These are phyloP conservation scores for Geranomyces michiganensis DNA, from an alignment of 192 early-diverging fungal species.

Conservation along the genomic window DNA sequence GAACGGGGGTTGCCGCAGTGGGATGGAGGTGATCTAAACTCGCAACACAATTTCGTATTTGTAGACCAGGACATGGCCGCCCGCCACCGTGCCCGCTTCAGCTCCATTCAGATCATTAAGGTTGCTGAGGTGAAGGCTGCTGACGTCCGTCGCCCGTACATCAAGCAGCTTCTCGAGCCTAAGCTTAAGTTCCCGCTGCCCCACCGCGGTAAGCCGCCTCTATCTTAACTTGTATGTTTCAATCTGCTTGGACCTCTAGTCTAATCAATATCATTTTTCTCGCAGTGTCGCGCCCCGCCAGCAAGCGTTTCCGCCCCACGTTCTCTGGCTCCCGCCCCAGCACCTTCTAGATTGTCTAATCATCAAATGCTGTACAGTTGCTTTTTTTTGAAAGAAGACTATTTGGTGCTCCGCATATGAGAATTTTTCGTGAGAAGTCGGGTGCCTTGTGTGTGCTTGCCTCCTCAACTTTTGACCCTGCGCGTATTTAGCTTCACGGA, in stretches of 20 bases:
- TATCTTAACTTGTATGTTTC: not conserved
- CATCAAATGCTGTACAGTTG: no score
- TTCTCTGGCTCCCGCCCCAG: slow-evolving; percentile 92
- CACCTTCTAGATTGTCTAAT: slow-evolving; percentile 69
- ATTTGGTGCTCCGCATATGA: no score
- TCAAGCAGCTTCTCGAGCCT: slow-evolving; percentile 90
- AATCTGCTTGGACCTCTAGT: not conserved
- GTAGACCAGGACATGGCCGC: slow-evolving; percentile 98
- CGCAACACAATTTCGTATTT: not conserved
- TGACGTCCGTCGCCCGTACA: slow-evolving; percentile 96
- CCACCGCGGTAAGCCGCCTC: slow-evolving; percentile 72
- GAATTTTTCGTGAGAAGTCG: no score
- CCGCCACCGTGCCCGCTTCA: slow-evolving; percentile 96
- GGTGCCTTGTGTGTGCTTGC: no score
- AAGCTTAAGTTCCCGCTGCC: slow-evolving; percentile 97
- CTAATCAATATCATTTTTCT: not conserved
- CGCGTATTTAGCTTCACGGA: no score
- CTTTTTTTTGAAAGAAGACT: no score
- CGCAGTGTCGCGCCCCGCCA: slow-evolving; percentile 61
- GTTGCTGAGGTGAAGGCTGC: slow-evolving; percentile 87
- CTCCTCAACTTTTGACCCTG: no score
- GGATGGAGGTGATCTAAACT: not conserved
- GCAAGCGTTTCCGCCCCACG: slow-evolving; percentile 80
- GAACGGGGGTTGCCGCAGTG: not conserved
- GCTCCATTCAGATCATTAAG: slow-evolving; percentile 98